Conservation (phyloP, 139 green algal species). For the Limnomonas spitsbergensis region DNA sequence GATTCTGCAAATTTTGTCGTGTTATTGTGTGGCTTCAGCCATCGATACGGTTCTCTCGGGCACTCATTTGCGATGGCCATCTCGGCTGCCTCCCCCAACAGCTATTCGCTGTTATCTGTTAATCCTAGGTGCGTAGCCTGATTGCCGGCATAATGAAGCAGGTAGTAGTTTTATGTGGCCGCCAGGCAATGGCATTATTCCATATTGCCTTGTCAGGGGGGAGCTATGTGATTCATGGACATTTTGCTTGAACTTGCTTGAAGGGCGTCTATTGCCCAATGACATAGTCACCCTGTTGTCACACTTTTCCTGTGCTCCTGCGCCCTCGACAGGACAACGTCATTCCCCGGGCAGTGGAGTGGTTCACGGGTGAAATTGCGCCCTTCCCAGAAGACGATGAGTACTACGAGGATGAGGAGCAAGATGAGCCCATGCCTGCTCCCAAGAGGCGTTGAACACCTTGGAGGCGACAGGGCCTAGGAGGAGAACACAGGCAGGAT, state of each 20-base stretch:
- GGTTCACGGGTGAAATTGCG: constrained; percentile 51
- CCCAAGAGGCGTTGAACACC: not conserved
- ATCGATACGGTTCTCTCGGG: constrained; percentile 25
- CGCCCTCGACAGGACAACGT: constrained; percentile 26
- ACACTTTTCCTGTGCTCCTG: not conserved
- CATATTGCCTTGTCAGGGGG: not conserved
- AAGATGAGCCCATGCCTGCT: constrained; percentile 9
- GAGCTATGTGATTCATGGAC: not conserved
- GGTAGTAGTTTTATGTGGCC: no score
- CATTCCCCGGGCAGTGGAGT: constrained; percentile 48
- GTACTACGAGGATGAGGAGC: constrained; percentile 31
- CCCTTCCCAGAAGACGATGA: constrained; percentile 28
- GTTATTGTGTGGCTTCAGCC: not conserved
- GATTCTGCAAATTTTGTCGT: no score
- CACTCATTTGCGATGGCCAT: constrained; percentile 35
- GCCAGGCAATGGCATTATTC: no score
- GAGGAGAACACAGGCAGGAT: no score
- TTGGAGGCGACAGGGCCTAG: no score
- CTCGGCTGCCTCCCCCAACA: constrained; percentile 38
- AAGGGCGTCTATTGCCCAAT: not conserved
- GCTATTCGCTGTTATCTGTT: no score
- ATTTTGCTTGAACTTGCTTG: not conserved
- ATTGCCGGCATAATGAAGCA: no score
- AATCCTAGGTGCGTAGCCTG: no score
- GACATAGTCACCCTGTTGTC: not conserved